Conservation (phyloP, 129 eudicot species). For the Centella asiatica region DNA sequence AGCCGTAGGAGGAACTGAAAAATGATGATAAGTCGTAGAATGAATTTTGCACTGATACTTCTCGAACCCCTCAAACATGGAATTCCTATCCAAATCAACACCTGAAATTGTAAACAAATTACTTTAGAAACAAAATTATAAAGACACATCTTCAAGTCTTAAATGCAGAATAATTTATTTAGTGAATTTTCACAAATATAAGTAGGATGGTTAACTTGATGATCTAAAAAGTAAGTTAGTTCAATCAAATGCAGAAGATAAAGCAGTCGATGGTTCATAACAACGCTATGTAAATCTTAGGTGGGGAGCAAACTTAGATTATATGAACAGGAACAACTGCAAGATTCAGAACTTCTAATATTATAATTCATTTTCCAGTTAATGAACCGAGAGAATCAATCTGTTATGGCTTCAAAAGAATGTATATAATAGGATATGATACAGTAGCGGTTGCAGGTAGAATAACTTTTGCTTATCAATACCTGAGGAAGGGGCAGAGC, state of each 20-base stretch:
- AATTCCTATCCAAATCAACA: conserved; percentile 55
- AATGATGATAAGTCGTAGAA: conserved; percentile 41
- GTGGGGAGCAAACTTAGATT: no score
- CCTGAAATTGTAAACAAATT: conserved; percentile 31
- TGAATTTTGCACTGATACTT: conserved; percentile 39
- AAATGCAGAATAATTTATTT: not conserved
- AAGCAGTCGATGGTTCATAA: not conserved
- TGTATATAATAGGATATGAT: not conserved
- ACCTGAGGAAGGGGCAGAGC: conserved; percentile 91
- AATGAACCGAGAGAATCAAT: no score
- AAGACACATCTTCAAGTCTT: not conserved
- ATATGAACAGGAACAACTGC: no score
- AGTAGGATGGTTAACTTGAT: no score
- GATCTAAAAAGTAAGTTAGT: no score
- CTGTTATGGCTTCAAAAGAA: no score
- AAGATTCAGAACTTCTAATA: no score
- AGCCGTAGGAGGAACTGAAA: conserved; percentile 60
- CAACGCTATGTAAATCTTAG: not conserved
- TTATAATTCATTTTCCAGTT: no score
- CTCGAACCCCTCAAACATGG: conserved; percentile 39
- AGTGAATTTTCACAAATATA: not conserved
- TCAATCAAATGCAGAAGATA: not conserved
- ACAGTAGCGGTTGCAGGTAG: not conserved
- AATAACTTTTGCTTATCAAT: conserved; percentile 2
- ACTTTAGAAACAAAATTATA: not conserved